Base-by-base conservation (phyloP, 106 monocot species). In the Ottelia alismoides region DNA sequence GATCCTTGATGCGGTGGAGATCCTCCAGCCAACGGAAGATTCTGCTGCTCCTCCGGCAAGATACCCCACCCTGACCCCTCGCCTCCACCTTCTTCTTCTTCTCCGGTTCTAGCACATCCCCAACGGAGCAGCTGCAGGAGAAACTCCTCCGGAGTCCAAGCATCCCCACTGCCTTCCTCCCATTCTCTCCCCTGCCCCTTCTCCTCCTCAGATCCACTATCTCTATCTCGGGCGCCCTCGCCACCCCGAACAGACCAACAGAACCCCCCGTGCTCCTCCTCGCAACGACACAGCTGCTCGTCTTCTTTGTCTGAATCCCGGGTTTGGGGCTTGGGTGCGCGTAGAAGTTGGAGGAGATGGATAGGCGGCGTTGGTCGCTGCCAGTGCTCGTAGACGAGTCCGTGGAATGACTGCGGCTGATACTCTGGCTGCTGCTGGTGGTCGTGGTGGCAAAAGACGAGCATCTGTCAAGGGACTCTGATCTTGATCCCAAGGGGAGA, bases 261-360 rank as follows among this genome's bases (percentile, higher is more conserved):
- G 40, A 6, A 29, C 21, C 53, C 1, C 28, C 18, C 19, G 40
- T 45, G 45, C 43, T 65, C 53, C 47, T 58, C 51, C 31, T 48
- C n/a, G n/a, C n/a, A n/a, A n/a, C n/a, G n/a, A n/a, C n/a, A 0
- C 35, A 24, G 43, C 24, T 18, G 22, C 16, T 35, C 9, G 2
- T 60, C 16, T 1, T 28, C 5, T 43, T 40, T 48, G 48, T 20
- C 27, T 22, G 40, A 2, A 72, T 30, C 17, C 60, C 51, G 10
- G 72, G 72, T 20, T 65, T 72, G 1, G 72, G 72, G 58, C 72
- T 72, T 2, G 72, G 72, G 18, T 52, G 64, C 10, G 51, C 23
- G 19, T 57, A 59, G 58, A 72, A 65, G 54, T 52, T 61, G 27
- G 20, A 11, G 25, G 55, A 47, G 25, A 63, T 49, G 22, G 71